These are phyloP conservation scores for Venturia oleaginea DNA, from an alignment of 2,329 filamentous ascomycete genomes.

Conservation along the genomic window DNA sequence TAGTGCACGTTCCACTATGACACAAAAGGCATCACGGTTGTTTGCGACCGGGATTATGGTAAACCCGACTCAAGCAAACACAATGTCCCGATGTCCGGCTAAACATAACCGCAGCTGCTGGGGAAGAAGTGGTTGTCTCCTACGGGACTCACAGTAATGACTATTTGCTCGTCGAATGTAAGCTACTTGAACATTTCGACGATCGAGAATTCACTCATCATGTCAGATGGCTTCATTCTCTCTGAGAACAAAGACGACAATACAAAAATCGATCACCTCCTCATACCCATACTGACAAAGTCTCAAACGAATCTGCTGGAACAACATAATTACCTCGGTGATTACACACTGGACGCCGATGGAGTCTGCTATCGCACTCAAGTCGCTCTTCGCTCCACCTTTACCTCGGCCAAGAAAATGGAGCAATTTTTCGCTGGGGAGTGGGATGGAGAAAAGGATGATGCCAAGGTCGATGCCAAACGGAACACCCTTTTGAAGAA, in stretches of 20 bases:
- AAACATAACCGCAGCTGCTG: conserved; percentile 24
- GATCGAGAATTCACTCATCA: not conserved
- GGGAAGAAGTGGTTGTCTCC: conserved; percentile 58
- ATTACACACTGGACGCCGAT: conserved; percentile 13
- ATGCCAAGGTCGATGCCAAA: not conserved
- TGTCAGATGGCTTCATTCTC: conserved; percentile 35
- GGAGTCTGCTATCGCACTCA: conserved; percentile 14
- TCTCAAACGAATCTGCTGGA: conserved; percentile 28
- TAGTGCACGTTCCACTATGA: conserved; percentile 29
- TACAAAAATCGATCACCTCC: conserved; percentile 32
- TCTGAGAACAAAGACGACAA: conserved; percentile 29
- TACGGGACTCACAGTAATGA: conserved; percentile 67
- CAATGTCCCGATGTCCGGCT: not conserved
- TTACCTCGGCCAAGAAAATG: not conserved
- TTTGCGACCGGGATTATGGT: conserved; percentile 8
- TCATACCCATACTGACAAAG: conserved; percentile 29
- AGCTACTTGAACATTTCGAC: not conserved
- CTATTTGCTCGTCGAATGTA: conserved; percentile 58
- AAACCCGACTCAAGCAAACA: not conserved
- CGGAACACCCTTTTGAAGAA: not conserved
- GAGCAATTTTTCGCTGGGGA: not conserved
- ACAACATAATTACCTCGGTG: conserved; percentile 34
- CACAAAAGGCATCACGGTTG: not conserved
- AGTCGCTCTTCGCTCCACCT: conserved; percentile 1
- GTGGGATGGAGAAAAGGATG: not conserved